Base-by-base conservation (phyloP, 2,329 filamentous ascomycete species). In the Davidsoniella eucalypti region DNA sequence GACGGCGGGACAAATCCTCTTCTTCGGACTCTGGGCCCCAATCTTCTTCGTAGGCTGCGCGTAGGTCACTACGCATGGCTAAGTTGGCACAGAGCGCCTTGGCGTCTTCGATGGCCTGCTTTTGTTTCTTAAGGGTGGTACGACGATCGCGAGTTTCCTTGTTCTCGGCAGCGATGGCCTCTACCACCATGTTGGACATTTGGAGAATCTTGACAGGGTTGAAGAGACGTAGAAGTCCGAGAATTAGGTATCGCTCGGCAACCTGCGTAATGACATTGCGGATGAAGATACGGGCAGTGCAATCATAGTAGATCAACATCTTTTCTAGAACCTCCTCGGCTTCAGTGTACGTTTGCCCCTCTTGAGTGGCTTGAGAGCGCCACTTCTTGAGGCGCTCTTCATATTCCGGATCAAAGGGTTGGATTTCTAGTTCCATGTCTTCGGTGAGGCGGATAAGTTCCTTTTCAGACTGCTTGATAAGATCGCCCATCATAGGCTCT, bases 261-360 rank as follows among this genome's bases (percentile, higher is more conserved):
- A 73, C 69, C 52, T 73, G 70, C 0, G 69, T 72, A 49, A 73
- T 72, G 51, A 70, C 65, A 54, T 73, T 73, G 49, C 70, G 64
- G 25, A 70, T 72, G 52, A 72, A 73, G 45, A 68, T 69, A 57
- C 71, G 69, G 5, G 69, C 68, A 2, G 70, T 70, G 7, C 73
- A 54, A 38, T 73, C 70, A 54, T 73, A 73, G 61, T 71, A 73
- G 54, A 73, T 73, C 48, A 73, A 62, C 71, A 73, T 73, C 63
- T 73, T 73, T 58, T 73, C 71, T 23, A 73, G 56, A 0, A 73
- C 70, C 58, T 73, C 70, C 52, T 73, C 69, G 0, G 71, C 70
- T 52, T 73, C 70, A 2, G 66, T 68, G 55, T 70, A 73, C 0
- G 63, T 64, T 23, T 65, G 67, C 0, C 68, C 69, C 5, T 71